phyloP scores from a whole-genome alignment of 2,329 filamentous ascomycete genomes.

The Epichloe festucae region DNA sequence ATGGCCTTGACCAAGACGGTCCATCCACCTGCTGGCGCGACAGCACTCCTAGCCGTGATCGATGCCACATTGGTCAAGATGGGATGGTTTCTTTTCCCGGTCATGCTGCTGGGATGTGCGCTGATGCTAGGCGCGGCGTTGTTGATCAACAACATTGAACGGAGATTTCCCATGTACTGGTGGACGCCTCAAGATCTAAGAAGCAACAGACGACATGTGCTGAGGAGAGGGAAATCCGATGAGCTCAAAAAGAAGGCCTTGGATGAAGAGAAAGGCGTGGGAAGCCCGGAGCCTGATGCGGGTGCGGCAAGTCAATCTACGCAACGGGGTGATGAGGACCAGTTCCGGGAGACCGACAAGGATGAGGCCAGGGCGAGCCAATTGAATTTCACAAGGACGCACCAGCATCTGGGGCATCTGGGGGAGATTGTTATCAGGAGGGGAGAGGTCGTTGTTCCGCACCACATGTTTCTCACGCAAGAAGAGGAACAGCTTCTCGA shows the following conservation, averaged over 20 bases:
- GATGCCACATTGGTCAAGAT: constrained; percentile 39
- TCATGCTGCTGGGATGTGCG: constrained; percentile 45
- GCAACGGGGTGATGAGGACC: background rate
- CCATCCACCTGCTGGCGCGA: constrained; percentile 64
- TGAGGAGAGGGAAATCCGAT: constrained; percentile 5
- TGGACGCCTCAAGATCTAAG: constrained; percentile 37
- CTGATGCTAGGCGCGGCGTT: constrained; percentile 52
- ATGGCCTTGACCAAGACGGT: constrained; percentile 62
- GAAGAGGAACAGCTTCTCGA: constrained; percentile 25
- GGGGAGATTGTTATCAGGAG: constrained; percentile 22
- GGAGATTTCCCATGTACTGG: constrained; percentile 58
- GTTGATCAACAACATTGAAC: constrained; percentile 55
- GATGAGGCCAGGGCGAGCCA: constrained; percentile 3
- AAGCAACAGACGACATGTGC: constrained; percentile 3
- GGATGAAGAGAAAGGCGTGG: constrained; percentile 6
- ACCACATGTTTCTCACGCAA: constrained; percentile 23
- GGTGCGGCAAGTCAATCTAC: constrained; percentile 8
- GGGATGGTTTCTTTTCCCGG: constrained; percentile 56
- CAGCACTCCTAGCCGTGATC: constrained; percentile 54
- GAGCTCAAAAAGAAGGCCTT: constrained; percentile 2
- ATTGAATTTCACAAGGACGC: constrained; percentile 6
- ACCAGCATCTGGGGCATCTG: constrained; percentile 3
- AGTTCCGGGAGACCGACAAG: too few relatives aligned
- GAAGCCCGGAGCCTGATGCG: background rate
- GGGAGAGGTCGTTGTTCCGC: constrained; percentile 21